Percentiles rank a stretch among this genome's conserved stretches.
These are phyloP conservation scores for Fusarium circinatum DNA, from an alignment of 2,329 filamentous ascomycete species.

Conservation along the genomic window DNA sequence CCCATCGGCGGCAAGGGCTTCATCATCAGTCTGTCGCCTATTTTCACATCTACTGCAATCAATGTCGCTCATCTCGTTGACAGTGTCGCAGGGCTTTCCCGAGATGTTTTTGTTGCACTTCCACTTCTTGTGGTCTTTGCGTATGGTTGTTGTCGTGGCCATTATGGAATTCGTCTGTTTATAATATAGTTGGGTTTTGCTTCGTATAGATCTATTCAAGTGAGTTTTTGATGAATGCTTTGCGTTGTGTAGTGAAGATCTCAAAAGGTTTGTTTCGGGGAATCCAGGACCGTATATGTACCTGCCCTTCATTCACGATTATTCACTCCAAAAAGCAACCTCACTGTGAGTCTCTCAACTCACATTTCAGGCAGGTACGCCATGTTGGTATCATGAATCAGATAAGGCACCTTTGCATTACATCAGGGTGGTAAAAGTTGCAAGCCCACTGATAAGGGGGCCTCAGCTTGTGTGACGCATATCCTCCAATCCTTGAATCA, in stretches of 20 bases:
- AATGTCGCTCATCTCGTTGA: not conserved
- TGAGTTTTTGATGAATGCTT: rapidly evolving
- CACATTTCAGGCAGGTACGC: rapidly evolving
- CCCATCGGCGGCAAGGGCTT: not conserved
- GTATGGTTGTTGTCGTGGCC: not conserved
- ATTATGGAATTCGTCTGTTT: not conserved
- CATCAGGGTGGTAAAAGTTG: rapidly evolving
- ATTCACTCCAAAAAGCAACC: rapidly evolving
- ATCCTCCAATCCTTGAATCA: not conserved
- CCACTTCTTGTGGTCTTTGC: constrained; percentile 19
- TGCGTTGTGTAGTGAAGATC: not conserved
- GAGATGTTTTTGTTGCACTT: not conserved
- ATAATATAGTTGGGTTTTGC: rapidly evolving
- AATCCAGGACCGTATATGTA: rapidly evolving
- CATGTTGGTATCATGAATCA: not conserved
- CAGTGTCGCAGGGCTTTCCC: not conserved
- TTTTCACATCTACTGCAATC: not conserved
- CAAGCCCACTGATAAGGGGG: rapidly evolving
- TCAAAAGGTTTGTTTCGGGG: rapidly evolving
- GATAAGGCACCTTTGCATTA: not conserved
- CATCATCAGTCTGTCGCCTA: not conserved
- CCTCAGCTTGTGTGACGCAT: not conserved
- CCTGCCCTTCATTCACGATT: rapidly evolving
- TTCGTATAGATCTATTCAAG: rapidly evolving
- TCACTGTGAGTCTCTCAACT: not conserved